These are phyloP conservation scores for Boletellus deceptivus DNA, from an alignment of 1,284 basidiomycete genomes.

Conservation along the genomic window DNA sequence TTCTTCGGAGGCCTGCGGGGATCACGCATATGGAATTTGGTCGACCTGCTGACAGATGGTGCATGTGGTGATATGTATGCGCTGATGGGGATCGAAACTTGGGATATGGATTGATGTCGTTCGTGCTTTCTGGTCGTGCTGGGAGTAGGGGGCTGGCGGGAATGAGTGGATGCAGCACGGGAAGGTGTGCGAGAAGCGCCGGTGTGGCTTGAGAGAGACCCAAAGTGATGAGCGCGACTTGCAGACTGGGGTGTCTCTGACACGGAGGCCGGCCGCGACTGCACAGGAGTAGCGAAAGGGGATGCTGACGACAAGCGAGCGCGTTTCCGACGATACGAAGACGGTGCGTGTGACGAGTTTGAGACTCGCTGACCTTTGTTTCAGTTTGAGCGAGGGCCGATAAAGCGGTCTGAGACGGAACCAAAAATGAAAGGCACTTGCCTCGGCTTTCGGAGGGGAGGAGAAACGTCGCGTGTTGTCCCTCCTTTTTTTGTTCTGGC, in stretches of 20 bases:
- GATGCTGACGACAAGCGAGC: constrained; percentile 53
- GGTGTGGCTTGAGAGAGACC: constrained; percentile 56
- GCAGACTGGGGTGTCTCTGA: constrained; percentile 28
- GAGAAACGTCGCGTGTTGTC: constrained; percentile 36
- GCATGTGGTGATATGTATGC: constrained; percentile 74
- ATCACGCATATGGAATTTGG: constrained; percentile 74
- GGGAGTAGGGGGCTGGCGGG: constrained; percentile 32
- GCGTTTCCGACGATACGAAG: constrained; percentile 67
- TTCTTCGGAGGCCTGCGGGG: constrained; percentile 60
- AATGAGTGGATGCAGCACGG: constrained; percentile 38
- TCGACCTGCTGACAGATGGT: constrained; percentile 56
- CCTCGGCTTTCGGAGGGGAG: constrained; percentile 51
- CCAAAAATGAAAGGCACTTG: constrained; percentile 16
- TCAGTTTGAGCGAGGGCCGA: constrained; percentile 22
- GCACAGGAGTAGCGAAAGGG: constrained; percentile 35
- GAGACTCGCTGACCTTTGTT: constrained; percentile 36
- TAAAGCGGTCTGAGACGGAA: constrained; percentile 27
- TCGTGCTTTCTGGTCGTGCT: constrained; percentile 31
- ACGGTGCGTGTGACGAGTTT: constrained; percentile 52
- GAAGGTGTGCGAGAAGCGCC: constrained; percentile 40
- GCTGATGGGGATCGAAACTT: constrained; percentile 71
- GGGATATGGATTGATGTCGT: constrained; percentile 53
- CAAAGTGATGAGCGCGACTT: constrained; percentile 37
- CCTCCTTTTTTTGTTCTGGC: constrained; percentile 44
- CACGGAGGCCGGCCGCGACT: constrained; percentile 37